Evolutionary conservation across 2,329 filamentous ascomycete genomes (phyloP), one percentile per base, ranked within the genome.

Genomic region (Xylaria sp.): DNA sequence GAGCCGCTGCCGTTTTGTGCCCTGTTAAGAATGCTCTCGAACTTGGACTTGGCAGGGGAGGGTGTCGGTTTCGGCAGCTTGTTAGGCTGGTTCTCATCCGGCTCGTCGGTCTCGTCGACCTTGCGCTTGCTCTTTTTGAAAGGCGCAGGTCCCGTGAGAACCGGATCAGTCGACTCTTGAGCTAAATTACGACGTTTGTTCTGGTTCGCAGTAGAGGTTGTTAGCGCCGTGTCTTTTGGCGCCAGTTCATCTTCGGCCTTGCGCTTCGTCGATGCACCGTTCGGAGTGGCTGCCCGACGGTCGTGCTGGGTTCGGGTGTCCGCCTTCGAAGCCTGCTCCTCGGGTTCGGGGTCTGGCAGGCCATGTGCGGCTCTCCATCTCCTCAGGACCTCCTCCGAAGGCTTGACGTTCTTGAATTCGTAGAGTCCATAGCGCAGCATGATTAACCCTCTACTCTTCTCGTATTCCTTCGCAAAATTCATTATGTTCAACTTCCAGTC

Each of bases 381-480:
- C 67, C 78, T 81, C 49, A 85, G 73, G 7, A 84, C 74, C 38
- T 83, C 80, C 56, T 78, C 79, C 0, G 82, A 83, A 1, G 82
- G 81, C 63, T 83, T 83, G 39, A 85, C 78, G 17, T 81, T 85
- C 71, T 85, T 83, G 71, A 85, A 86, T 63, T 85, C 80, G 63
- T 85, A 86, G 1, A 85, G 76, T 2, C 82, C 83, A 57, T 86
- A 86, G 44, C 82, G 80, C 51, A 86, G 65, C 70, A 86, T 78
- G 52, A 86, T 85, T 40, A 86, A 71, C 61, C 81, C 83, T 44
- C 83, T 76, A 64, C 82, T 85, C 73, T 86, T 86, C 66, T 86
- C 83, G 56, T 83, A 86, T 66, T 85, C 83, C 66, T 85, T 86
- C 38, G 83, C 82, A 53, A 86, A 86, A 66, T 85, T 85, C 59